Evolutionary conservation across 2,329 filamentous ascomycete species (phyloP).

Genomic region (Trichoderma hamatum): DNA sequence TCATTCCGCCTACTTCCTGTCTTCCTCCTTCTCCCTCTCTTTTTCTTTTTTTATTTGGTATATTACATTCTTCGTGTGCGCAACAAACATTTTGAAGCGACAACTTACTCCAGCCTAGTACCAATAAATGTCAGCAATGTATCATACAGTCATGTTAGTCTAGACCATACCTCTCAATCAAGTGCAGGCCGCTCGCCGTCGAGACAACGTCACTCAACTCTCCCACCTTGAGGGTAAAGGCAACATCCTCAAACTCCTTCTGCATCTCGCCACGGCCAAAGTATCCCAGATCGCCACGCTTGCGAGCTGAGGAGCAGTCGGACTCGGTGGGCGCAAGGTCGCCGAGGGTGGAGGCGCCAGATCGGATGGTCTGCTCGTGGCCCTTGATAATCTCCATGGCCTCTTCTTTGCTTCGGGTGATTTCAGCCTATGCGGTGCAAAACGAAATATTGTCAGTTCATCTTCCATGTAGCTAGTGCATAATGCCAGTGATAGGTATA

Average conservation of each 20-base stretch:
- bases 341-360: conserved; percentile 69
- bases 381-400: conserved; percentile 75
- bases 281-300: conserved; percentile 91
- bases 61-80: not conserved
- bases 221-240: conserved; percentile 85
- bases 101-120: not conserved
- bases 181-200: conserved; percentile 89
- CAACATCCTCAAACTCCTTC: conserved; percentile 95
- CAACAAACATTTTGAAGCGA: not conserved
- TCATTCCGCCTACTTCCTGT: not conserved
- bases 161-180: conserved; percentile 80
- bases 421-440: conserved; percentile 62
- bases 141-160: not conserved
- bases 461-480: not conserved
- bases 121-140: not conserved
- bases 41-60: conserved; percentile 1
- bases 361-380: conserved; percentile 76
- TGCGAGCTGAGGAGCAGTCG: conserved; percentile 93
- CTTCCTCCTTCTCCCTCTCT: not conserved
- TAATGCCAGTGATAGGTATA: not conserved
- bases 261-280: conserved; percentile 97
- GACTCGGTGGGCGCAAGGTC: conserved; percentile 87
- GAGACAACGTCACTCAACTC: conserved; percentile 87
- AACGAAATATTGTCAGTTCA: conserved; percentile 20
- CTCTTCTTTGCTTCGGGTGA: conserved; percentile 86